Conservation (phyloP, 345 rosid genomes). For the Aegle marmelos region DNA sequence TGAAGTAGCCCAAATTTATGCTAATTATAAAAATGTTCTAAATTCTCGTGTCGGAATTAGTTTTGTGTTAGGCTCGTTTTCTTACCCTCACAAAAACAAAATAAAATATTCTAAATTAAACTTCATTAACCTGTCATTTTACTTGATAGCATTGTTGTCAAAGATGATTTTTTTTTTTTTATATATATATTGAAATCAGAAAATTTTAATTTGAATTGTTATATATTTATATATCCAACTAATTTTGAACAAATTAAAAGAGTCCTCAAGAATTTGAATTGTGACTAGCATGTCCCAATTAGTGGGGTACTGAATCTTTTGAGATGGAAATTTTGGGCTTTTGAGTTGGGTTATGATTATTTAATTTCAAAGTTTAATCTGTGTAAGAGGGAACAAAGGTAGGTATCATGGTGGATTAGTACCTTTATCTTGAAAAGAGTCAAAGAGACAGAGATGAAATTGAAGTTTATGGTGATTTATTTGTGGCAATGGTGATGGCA, state of each 20-base stretch:
- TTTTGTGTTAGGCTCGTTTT: too few species aligned
- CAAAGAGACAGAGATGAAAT: background rate
- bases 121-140: too few species aligned
- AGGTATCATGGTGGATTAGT: slow-evolving; percentile 13
- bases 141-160: too few species aligned
- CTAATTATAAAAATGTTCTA: background rate
- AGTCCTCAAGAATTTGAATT: slow-evolving; percentile 14
- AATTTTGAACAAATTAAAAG: slow-evolving; percentile 4
- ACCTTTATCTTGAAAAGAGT: slow-evolving; percentile 12
- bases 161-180: too few species aligned
- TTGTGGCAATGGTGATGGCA: slow-evolving; percentile 29
- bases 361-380: slow-evolving; percentile 34
- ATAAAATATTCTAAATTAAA: too few species aligned
- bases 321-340: slow-evolving; percentile 9
- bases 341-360: slow-evolving; percentile 26
- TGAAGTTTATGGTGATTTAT: slow-evolving; percentile 10
- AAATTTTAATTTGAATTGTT: background rate
- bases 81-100: too few species aligned
- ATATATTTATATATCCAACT: background rate
- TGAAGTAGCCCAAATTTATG: background rate
- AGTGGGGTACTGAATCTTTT: background rate
- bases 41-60: too few species aligned
- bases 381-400: slow-evolving; percentile 32
- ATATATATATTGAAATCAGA: too few species aligned
- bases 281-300: slow-evolving; percentile 18